Evolutionary conservation across 1,284 basidiomycete species (phyloP).

Genomic region (Pholiota adiposa): DNA sequence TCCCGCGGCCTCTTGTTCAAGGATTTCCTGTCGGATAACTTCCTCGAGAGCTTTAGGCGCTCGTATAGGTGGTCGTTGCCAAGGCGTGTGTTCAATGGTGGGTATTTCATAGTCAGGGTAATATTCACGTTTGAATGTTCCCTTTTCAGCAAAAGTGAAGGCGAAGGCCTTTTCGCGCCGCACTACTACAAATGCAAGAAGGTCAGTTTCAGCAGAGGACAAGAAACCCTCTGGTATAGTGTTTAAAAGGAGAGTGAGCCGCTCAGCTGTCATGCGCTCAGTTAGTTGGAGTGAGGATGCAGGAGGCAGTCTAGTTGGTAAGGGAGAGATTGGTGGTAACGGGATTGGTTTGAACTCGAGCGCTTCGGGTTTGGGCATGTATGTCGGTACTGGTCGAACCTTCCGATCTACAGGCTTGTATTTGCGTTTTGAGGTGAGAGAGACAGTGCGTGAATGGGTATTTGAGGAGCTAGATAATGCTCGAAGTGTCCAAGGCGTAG

Average conservation of each 20-base stretch:
- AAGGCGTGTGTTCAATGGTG: too few relatives aligned
- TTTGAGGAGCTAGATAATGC: neutral
- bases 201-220: slow-evolving; percentile 23
- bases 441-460: neutral
- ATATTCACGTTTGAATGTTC: slow-evolving; percentile 33
- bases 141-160: slow-evolving; percentile 32
- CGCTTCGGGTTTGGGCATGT: slow-evolving; percentile 30
- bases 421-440: slow-evolving; percentile 14
- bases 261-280: slow-evolving; percentile 18
- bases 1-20: slow-evolving; percentile 25
- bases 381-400: slow-evolving; percentile 34
- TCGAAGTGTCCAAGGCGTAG: slow-evolving; percentile 23
- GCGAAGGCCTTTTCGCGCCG: slow-evolving; percentile 29
- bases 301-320: slow-evolving; percentile 25
- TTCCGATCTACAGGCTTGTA: slow-evolving; percentile 38
- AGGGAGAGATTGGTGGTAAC: too few relatives aligned
- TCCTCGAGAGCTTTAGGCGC: too few relatives aligned
- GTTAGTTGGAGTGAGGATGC: slow-evolving; percentile 6
- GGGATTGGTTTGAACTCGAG: slow-evolving; percentile 29
- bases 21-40: too few relatives aligned
- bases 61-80: too few relatives aligned
- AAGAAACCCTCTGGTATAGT: slow-evolving; percentile 25
- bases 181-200: slow-evolving; percentile 27
- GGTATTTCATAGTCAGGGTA: slow-evolving; percentile 40
- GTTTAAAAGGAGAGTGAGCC: slow-evolving; percentile 19